These are phyloP conservation scores for Calcarisporium arbuscula DNA, from an alignment of 2,329 filamentous ascomycete species.

Conservation along the genomic window DNA sequence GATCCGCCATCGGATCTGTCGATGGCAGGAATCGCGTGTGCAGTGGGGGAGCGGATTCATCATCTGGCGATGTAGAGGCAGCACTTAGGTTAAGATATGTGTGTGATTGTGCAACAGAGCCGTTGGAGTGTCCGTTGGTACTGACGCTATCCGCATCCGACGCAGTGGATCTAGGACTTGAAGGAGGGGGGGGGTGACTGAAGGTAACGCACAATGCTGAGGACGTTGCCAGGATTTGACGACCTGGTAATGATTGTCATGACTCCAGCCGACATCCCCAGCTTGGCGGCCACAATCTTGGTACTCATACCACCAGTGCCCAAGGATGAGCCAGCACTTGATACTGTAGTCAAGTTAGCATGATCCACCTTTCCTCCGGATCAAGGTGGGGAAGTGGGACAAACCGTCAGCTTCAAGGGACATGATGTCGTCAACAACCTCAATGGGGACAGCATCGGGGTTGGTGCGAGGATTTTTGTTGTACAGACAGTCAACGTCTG, in stretches of 20 bases:
- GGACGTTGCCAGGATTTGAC: slow-evolving; percentile 87
- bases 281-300: slow-evolving; percentile 87
- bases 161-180: slow-evolving; percentile 9
- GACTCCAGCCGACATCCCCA: slow-evolving; percentile 90
- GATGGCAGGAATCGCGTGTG: slow-evolving; percentile 93
- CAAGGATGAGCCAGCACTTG: slow-evolving; percentile 77
- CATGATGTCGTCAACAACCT: slow-evolving; percentile 85
- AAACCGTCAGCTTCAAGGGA: slow-evolving; percentile 73
- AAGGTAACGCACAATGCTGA: slow-evolving; percentile 76
- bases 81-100: slow-evolving; percentile 33
- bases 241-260: slow-evolving; percentile 93
- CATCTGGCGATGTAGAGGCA: slow-evolving; percentile 13
- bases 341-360: slow-evolving; percentile 49
- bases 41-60: slow-evolving; percentile 46
- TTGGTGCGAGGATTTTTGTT: slow-evolving; percentile 87
- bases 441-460: slow-evolving; percentile 81
- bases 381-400: slow-evolving; percentile 12
- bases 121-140: slow-evolving; percentile 23
- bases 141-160: slow-evolving; percentile 10
- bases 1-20: slow-evolving; percentile 76
- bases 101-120: slow-evolving; percentile 32
- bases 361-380: too few relatives aligned
- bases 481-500: slow-evolving; percentile 95
- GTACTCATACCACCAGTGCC: slow-evolving; percentile 97
- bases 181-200: slow-evolving; percentile 38